These are phyloP conservation scores for Fusarium algeriense DNA, from an alignment of 2,329 filamentous ascomycete genomes.

Conservation along the genomic window DNA sequence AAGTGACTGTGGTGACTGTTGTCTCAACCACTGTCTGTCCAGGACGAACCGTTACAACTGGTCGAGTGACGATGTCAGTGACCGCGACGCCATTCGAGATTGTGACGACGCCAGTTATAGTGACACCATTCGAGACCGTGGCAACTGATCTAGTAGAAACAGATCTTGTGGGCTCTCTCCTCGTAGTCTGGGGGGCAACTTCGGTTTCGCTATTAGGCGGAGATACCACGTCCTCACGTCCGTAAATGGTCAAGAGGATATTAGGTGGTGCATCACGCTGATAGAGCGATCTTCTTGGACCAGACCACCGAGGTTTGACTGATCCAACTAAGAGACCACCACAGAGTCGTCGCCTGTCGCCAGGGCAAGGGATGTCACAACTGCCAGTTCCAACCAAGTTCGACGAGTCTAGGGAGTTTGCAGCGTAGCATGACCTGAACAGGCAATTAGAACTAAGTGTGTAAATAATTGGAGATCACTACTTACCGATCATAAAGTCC, in stretches of 20 bases:
- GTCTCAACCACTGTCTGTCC: not conserved
- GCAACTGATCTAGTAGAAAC: rapidly evolving
- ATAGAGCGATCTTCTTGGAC: not conserved
- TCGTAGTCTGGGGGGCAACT: not conserved
- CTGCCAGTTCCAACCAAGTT: not conserved
- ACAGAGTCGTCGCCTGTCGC: not conserved
- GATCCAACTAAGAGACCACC: not conserved
- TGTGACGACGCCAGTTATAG: too few relatives aligned
- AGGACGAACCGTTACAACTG: not conserved
- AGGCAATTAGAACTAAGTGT: rapidly evolving
- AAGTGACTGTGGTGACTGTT: not conserved
- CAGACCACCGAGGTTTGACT: not conserved
- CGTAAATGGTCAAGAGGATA: not conserved
- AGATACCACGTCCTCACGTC: not conserved
- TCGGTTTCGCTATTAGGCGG: rapidly evolving
- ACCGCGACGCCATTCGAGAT: too few relatives aligned
- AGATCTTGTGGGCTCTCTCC: rapidly evolving
- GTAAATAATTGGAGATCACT: rapidly evolving
- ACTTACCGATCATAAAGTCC: not conserved
- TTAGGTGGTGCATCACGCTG: not conserved
- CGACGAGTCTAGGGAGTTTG: not conserved
- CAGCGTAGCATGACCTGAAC: not conserved
- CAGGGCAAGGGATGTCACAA: not conserved
- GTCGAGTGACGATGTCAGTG: too few relatives aligned
- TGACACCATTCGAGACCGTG: rapidly evolving